Evolutionary conservation across 371 early-diverging fungal genomes (phyloP).

Genomic region (Mortierella sp.): DNA sequence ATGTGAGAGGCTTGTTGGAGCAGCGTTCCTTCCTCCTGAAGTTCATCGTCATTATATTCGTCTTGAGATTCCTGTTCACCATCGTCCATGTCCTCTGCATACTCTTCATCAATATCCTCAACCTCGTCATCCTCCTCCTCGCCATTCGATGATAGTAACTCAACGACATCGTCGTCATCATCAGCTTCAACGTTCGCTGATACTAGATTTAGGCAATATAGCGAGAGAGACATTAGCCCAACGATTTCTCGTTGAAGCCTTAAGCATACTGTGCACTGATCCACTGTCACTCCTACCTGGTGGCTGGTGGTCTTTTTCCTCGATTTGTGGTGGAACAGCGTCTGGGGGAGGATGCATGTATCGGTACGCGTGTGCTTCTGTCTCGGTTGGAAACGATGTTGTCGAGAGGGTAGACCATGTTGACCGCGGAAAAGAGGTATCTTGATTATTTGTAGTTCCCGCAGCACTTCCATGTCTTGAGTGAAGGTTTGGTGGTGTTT

Average conservation of each 20-base stretch:
- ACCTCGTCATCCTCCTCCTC: slow-evolving; percentile 2
- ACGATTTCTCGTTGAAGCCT: no score
- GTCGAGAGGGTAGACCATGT: slow-evolving; percentile 16
- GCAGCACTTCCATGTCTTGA: neutral
- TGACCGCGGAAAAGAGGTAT: neutral
- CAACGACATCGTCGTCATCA: slow-evolving; percentile 11
- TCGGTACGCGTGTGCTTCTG: slow-evolving; percentile 8
- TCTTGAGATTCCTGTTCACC: neutral
- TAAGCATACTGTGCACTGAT: no score
- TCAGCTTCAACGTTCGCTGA: neutral
- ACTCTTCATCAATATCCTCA: neutral
- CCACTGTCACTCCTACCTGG: neutral
- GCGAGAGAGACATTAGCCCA: neutral
- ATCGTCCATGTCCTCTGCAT: neutral
- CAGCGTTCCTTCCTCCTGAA: neutral
- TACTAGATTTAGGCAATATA: neutral
- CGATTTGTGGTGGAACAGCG: neutral
- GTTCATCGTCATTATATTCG: neutral
- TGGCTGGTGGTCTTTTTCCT: neutral
- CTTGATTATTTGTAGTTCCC: neutral
- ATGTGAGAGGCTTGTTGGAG: no score
- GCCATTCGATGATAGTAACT: slow-evolving; percentile 27
- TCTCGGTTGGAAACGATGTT: neutral
- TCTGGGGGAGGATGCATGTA: slow-evolving; percentile 27
- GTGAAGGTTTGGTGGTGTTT: neutral